Percentiles rank a stretch among this genome's conserved stretches.
Evolutionary conservation across 345 rosid genomes (phyloP).

Genomic region (Rhodamnia rubescens): DNA sequence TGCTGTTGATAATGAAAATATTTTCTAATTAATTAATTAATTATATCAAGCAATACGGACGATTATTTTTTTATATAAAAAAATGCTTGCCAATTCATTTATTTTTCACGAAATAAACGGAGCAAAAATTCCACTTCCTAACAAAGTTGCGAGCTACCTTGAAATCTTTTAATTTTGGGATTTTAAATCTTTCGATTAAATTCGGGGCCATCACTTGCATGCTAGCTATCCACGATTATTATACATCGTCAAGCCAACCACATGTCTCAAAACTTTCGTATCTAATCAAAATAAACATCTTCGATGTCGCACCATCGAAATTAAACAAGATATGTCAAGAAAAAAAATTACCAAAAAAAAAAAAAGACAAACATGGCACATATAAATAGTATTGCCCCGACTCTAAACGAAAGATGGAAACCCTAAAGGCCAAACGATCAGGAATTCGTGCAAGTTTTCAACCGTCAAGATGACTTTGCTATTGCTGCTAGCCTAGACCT

Average conservation of each 20-base stretch:
- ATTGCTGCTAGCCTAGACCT: not conserved
- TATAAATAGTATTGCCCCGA: not conserved
- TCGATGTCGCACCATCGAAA: not conserved
- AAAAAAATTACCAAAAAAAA: not conserved
- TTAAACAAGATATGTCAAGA: not conserved
- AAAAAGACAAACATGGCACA: not conserved
- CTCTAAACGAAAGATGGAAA: not conserved
- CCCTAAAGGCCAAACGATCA: not conserved
- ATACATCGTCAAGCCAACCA: not conserved
- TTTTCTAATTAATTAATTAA: no score
- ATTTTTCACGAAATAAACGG: no score
- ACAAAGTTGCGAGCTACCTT: not conserved
- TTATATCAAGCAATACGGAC: no score
- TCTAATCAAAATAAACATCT: not conserved
- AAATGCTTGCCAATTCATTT: no score
- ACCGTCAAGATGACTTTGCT: not conserved
- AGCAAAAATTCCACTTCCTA: not conserved
- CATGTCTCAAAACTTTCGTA: not conserved
- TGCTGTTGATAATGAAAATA: no score
- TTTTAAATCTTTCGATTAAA: not conserved
- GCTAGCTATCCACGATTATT: not conserved
- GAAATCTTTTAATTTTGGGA: not conserved
- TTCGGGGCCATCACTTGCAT: not conserved
- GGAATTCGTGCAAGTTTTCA: not conserved
- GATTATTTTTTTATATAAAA: no score